A percentile compares a stretch with the other conserved stretches of the same genome.
Evolutionary conservation across 1,284 basidiomycete genomes (phyloP).

Genomic region (Pisolithus thermaeus): DNA sequence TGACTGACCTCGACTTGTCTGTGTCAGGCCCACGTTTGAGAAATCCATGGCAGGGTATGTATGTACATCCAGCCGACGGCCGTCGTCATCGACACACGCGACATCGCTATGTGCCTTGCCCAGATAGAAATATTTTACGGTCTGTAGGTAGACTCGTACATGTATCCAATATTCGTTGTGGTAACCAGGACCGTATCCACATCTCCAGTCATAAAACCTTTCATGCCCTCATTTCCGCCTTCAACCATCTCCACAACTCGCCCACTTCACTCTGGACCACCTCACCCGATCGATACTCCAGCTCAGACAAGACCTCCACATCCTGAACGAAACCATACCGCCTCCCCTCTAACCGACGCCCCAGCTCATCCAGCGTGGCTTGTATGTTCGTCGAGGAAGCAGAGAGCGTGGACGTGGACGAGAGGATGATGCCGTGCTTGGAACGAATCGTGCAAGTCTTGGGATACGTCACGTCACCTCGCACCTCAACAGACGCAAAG

Average conservation of each 20-base stretch:
- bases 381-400: slow-evolving; percentile 5
- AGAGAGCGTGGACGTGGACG: slow-evolving; percentile 36
- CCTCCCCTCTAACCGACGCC: slow-evolving; percentile 33
- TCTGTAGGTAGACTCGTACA: no score
- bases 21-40: no score
- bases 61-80: no score
- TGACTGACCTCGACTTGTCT: no score
- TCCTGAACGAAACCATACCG: slow-evolving; percentile 45
- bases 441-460: slow-evolving; percentile 37
- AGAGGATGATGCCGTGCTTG: slow-evolving; percentile 57
- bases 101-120: no score
- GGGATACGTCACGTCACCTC: not conserved
- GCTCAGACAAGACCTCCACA: slow-evolving; percentile 4
- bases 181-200: no score
- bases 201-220: no score
- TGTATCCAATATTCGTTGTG: no score
- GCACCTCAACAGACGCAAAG: not conserved
- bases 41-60: no score
- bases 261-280: not conserved
- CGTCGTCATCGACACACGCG: no score
- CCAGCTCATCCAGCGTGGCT: slow-evolving; percentile 21
- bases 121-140: no score
- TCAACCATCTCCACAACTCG: slow-evolving; percentile 22
- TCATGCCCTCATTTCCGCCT: slow-evolving; percentile 15
- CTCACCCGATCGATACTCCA: not conserved